Evolutionary conservation across 2,329 filamentous ascomycete genomes (phyloP).

Genomic region (Penicillium sp.): DNA sequence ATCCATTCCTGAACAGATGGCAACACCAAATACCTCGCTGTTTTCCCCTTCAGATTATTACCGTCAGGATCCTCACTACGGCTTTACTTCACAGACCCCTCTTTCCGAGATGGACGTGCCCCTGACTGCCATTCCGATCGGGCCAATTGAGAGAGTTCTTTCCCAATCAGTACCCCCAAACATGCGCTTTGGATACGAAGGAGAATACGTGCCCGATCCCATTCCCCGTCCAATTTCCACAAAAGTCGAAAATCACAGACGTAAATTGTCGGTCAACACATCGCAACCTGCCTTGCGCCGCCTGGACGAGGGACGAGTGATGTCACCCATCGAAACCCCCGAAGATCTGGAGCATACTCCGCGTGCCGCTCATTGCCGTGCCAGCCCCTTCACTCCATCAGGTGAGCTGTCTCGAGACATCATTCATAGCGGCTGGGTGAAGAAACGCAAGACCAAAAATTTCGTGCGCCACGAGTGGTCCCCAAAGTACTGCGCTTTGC

Average conservation of each 20-base stretch:
- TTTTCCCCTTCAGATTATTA: slow-evolving; percentile 62
- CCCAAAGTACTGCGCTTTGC: slow-evolving; percentile 54
- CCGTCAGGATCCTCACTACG: slow-evolving; percentile 36
- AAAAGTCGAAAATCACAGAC: slow-evolving; percentile 38
- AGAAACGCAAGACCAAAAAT: slow-evolving; percentile 81
- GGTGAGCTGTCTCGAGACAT: neutral
- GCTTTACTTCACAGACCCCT: slow-evolving; percentile 67
- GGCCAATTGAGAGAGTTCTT: slow-evolving; percentile 71
- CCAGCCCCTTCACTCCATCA: slow-evolving; percentile 15
- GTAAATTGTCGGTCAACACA: slow-evolving; percentile 20
- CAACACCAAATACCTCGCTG: neutral
- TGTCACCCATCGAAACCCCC: slow-evolving; percentile 32
- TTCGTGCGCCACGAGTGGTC: slow-evolving; percentile 91
- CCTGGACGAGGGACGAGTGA: slow-evolving; percentile 26
- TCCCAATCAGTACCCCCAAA: slow-evolving; percentile 92
- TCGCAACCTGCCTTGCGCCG: slow-evolving; percentile 23
- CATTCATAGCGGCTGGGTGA: slow-evolving; percentile 77
- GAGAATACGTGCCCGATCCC: slow-evolving; percentile 39
- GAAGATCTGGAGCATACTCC: slow-evolving; percentile 26
- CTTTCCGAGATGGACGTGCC: slow-evolving; percentile 90
- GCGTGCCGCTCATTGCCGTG: slow-evolving; percentile 17
- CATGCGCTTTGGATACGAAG: slow-evolving; percentile 69
- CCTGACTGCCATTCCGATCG: slow-evolving; percentile 67
- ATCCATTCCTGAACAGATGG: neutral
- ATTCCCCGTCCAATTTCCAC: slow-evolving; percentile 47